A percentile compares a stretch with the other conserved stretches of the same genome.
These are phyloP conservation scores for Neotropicomus parvogracilis DNA, from an alignment of 1,284 basidiomycete species.

Conservation along the genomic window DNA sequence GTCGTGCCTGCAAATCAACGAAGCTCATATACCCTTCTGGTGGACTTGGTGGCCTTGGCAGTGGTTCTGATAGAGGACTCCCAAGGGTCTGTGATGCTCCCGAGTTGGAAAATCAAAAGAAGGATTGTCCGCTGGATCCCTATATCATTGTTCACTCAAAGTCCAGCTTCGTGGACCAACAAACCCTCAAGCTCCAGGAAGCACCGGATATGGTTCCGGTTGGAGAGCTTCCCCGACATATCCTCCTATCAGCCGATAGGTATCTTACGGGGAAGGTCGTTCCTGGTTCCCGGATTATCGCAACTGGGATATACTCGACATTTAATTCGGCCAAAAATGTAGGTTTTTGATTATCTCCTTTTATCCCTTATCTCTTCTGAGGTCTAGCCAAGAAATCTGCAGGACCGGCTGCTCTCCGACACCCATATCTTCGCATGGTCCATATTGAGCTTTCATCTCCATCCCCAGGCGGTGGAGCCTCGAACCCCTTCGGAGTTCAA, in stretches of 20 bases:
- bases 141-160: slow-evolving; percentile 96
- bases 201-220: slow-evolving; percentile 99
- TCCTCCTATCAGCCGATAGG: slow-evolving; percentile 89
- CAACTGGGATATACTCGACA: slow-evolving; percentile 96
- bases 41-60: slow-evolving; percentile 84
- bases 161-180: slow-evolving; percentile 93
- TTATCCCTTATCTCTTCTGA: slow-evolving; percentile 7
- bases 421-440: slow-evolving; percentile 91
- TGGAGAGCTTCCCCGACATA: slow-evolving; percentile 95
- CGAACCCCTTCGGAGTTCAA: slow-evolving; percentile 77
- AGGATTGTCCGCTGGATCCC: slow-evolving; percentile 94
- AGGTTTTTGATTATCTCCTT: slow-evolving; percentile 26
- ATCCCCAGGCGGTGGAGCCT: slow-evolving; percentile 59
- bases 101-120: slow-evolving; percentile 72
- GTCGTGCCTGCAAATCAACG: slow-evolving; percentile 85
- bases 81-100: slow-evolving; percentile 84
- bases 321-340: slow-evolving; percentile 85
- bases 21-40: slow-evolving; percentile 78
- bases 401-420: slow-evolving; percentile 81
- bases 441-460: slow-evolving; percentile 88
- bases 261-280: slow-evolving; percentile 89
- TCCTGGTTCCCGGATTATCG: slow-evolving; percentile 91
- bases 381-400: slow-evolving; percentile 59
- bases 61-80: slow-evolving; percentile 74
- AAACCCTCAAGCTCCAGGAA: slow-evolving; percentile 96